Percentiles rank a stretch among this genome's conserved stretches.
Conservation (phyloP, 2,329 filamentous ascomycete genomes). For the Herpomyces periplanetae region DNA sequence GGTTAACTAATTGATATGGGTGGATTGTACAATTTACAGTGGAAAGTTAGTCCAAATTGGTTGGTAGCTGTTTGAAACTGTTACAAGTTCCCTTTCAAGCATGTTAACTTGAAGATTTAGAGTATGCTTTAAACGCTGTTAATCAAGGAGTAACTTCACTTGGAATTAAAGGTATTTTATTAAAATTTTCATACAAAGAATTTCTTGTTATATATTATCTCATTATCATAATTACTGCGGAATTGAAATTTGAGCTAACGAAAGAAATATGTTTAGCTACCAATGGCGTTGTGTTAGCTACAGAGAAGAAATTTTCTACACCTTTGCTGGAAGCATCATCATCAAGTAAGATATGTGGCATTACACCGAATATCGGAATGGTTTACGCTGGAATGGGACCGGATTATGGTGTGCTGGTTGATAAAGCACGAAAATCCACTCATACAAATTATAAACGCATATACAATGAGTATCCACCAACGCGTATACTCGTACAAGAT, state of each 20-base stretch:
- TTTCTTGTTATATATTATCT: too few relatives aligned
- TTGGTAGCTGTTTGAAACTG: conserved; percentile 8
- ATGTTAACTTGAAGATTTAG: conserved; percentile 11
- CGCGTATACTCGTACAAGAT: conserved; percentile 91
- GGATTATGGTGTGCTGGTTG: conserved; percentile 84
- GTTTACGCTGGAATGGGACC: conserved; percentile 97
- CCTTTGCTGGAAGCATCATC: conserved; percentile 81
- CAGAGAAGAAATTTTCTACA: conserved; percentile 96
- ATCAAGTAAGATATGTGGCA: conserved; percentile 79
- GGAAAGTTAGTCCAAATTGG: conserved; percentile 98
- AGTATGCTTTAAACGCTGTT: conserved; percentile 95
- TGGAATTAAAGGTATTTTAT: conserved; percentile 54
- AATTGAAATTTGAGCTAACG: too few relatives aligned
- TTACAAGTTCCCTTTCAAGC: conserved; percentile 1
- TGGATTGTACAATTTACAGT: too few relatives aligned
- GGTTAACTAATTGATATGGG: too few relatives aligned
- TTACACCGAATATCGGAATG: conserved; percentile 98
- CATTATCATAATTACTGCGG: too few relatives aligned
- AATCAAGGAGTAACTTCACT: conserved; percentile 96
- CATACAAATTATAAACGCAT: conserved; percentile 97
- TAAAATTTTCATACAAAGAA: too few relatives aligned
- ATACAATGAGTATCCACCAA: conserved; percentile 99
- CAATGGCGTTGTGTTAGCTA: conserved; percentile 91
- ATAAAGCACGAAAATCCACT: conserved; percentile 88
- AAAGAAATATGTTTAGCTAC: conserved; percentile 51